Base-by-base conservation (phyloP, 1,284 basidiomycete genomes). In the Fomitopsis schrenkii region DNA sequence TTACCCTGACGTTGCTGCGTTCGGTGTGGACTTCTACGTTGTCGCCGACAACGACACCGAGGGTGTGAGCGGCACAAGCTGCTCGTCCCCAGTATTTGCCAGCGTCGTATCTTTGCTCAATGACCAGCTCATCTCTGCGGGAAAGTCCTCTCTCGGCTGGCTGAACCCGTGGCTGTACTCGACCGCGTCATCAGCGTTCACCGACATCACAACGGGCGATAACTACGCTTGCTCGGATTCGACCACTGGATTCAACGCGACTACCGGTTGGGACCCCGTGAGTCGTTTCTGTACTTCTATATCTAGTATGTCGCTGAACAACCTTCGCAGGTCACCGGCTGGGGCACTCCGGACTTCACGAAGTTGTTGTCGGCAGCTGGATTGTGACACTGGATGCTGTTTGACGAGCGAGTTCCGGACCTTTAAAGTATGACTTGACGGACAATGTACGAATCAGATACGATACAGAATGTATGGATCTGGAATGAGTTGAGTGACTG, bases 31-130 rank as follows among this genome's bases (percentile, higher is more conserved):
- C 45, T 48, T 52, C 26, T 50, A 66, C 60, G 30, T 68, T 62
- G 58, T 78, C 74, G 38, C 74, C 74, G 54, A 80, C 82, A 33
- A 82, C 79, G 22, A 82, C 76, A 72, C 72, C 61, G 74, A 75
- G 57, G 67, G 72, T 59, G 42, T 64, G 62, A 17, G 54, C 55
- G 46, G 78, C 73, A 75, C 64, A 75, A 77, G 62, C 67, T 75
- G 63, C 42, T 58, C 67, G 10, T 55, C 58, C 19, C 67, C 67
- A 15, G 74, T 82, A 0, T 83, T 85, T 63, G 78, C 82, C 15
- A 81, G 75, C 8, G 72, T 90, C 58, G 68, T 89, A 2, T 75
- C 84, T 1, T 76, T 88, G 64, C 72, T 90, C 58, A 90, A 90
- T 64, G 87, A 89, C 64, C 80, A 76, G 2, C 77, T 81, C n/a